Evolutionary conservation across 2,329 filamentous ascomycete genomes (phyloP).

Genomic region (Atkinsonella texensis): DNA sequence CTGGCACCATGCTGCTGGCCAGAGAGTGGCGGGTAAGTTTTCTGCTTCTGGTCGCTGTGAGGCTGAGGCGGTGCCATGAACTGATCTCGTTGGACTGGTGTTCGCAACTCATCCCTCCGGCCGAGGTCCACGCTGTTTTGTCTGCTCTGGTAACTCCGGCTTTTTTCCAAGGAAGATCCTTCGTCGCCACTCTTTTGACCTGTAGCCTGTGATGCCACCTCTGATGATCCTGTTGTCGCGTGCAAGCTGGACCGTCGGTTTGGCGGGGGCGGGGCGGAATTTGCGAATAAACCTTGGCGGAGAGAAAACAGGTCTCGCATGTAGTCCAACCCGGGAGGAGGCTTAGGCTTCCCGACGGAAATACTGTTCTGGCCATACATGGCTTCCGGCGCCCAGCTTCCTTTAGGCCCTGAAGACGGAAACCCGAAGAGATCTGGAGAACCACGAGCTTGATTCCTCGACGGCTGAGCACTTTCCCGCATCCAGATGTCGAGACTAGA

Average conservation of each 20-base stretch:
- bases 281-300: conserved; percentile 26
- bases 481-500: conserved; percentile 48
- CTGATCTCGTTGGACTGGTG: conserved; percentile 14
- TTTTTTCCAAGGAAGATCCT: conserved; percentile 11
- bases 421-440: conserved; percentile 46
- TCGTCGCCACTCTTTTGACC: conserved; percentile 6
- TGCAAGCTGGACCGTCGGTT: conserved; percentile 42
- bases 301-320: conserved; percentile 34
- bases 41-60: conserved; percentile 22
- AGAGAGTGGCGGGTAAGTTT: conserved; percentile 38
- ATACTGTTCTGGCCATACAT: conserved; percentile 29
- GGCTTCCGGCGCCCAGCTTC: conserved; percentile 34
- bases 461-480: conserved; percentile 36
- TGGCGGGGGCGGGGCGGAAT: conserved; percentile 33
- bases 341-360: conserved; percentile 13
- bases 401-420: conserved; percentile 24
- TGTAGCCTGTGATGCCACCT: conserved; percentile 8
- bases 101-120: conserved; percentile 14
- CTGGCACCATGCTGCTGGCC: conserved; percentile 32
- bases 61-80: conserved; percentile 9
- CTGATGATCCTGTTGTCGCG: conserved; percentile 28
- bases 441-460: conserved; percentile 14
- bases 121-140: conserved; percentile 21
- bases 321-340: conserved; percentile 24
- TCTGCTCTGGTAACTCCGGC: conserved; percentile 9